Base-by-base conservation (phyloP, 352 stramenopile species). In the Thalassiosira ordinaria region DNA sequence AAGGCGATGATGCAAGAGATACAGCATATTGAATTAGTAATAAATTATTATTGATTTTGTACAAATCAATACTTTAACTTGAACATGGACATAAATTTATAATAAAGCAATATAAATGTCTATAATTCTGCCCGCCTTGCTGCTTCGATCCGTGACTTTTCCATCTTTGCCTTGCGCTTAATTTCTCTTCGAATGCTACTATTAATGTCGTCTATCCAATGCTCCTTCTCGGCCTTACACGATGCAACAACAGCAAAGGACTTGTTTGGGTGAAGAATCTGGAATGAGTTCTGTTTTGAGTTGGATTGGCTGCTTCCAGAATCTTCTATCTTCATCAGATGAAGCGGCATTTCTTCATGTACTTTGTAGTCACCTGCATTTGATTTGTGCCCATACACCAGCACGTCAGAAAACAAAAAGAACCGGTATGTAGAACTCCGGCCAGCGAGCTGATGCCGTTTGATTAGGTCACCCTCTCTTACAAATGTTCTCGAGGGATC, bases 401-500 rank as follows among this genome's bases (percentile, higher is more conserved):
- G 74, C 20, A 93, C 66, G 74, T 97, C 94, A 59, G 82, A 94
- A 79, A 97, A 97, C 27, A 97, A 77, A 74, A 96, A 97, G 70
- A 97, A 96, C 9, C 78, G 66, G 75, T 96, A 96, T 8, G 85
- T 78, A 18, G 85, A 83, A 47, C 95, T 96, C 16, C 95, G 90
- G 22, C 92, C 93, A 9, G 91, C 97, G 24, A 96, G 90, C 67
- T 88, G 84, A 52, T 95, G 97, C 46, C 95, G 95, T 87, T 99
- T 99, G 20, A 94, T 93, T 46, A 99, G 71, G 64, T 98, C 93
- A 11, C 96, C 97, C 85, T 98, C 96, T 57, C 92, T 90, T 9
- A 99, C 91, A 84, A 99, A 99, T 9, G 93, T 93, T n/a, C 96
- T 94, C 26, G 70, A 83, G 24, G 96, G 93, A 79, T 98, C 96